A percentile compares a stretch with the other conserved stretches of the same genome.
phyloP scores from a whole-genome alignment of 805 yeast genomes.

The Lipomyces sp. region DNA sequence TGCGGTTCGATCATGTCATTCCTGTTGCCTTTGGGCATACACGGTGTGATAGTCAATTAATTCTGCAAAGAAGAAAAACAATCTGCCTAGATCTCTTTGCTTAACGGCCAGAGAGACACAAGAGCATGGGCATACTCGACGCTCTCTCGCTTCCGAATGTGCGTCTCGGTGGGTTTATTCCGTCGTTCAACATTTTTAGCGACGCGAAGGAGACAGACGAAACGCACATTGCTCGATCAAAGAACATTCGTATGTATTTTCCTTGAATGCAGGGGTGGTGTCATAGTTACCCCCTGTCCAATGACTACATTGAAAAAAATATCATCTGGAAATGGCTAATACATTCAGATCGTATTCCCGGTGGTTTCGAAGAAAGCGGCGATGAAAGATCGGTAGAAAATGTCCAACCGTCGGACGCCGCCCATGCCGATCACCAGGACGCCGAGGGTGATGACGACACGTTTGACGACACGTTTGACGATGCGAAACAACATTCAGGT shows the following conservation, averaged over 20 bases:
- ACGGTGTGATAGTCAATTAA: background rate
- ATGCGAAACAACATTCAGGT: background rate
- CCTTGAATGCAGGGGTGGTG: background rate
- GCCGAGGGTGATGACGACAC: background rate
- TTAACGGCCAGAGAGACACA: background rate
- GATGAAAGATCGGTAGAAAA: background rate
- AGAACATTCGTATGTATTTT: background rate
- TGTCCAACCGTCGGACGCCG: background rate
- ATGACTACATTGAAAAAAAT: no score
- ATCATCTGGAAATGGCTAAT: no score
- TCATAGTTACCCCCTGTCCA: background rate
- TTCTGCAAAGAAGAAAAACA: background rate
- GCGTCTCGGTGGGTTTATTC: background rate
- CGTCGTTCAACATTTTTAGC: background rate
- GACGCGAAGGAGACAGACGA: background rate
- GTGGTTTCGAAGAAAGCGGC: conserved; percentile 9
- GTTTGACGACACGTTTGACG: background rate
- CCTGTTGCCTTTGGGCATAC: background rate
- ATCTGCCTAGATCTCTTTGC: background rate
- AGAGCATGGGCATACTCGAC: background rate
- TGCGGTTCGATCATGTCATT: background rate
- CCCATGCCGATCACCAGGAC: background rate
- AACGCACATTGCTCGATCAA: background rate
- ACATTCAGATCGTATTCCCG: conserved; percentile 13
- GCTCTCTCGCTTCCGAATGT: conserved; percentile 3